phyloP scores from a whole-genome alignment of 768 basidiomycete genomes.

The Lactarius deliciosus region DNA sequence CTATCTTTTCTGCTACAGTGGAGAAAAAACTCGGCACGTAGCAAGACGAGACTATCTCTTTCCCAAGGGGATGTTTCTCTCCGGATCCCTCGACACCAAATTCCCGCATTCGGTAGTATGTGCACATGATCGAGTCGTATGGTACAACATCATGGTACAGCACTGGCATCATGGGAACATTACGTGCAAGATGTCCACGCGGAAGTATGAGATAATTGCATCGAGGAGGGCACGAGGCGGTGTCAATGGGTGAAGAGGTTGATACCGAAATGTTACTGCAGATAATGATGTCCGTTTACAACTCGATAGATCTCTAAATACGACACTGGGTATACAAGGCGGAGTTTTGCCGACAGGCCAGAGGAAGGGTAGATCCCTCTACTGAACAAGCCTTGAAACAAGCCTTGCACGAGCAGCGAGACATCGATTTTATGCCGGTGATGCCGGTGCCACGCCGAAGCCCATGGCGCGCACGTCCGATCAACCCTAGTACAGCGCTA shows the following conservation, averaged over 20 bases:
- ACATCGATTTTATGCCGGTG: background rate
- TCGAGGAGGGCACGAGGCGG: no score
- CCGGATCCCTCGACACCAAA: slow-evolving; percentile 14
- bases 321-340: no score
- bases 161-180: no score
- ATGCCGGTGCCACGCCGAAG: background rate
- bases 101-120: no score
- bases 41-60: slow-evolving; percentile 59
- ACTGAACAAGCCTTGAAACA: background rate
- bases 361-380: no score
- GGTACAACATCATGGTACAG: no score
- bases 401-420: background rate
- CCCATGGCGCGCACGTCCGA: background rate
- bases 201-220: slow-evolving; percentile 35
- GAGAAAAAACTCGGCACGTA: slow-evolving; percentile 55
- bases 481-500: background rate
- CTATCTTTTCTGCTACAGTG: slow-evolving; percentile 39
- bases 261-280: no score
- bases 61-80: slow-evolving; percentile 48
- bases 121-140: no score
- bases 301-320: no score
- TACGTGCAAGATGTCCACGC: no score
- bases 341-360: no score
- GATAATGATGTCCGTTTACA: background rate
- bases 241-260: no score